Conservation (phyloP, 768 basidiomycete genomes). For the Phlegmacium glaucopus region DNA sequence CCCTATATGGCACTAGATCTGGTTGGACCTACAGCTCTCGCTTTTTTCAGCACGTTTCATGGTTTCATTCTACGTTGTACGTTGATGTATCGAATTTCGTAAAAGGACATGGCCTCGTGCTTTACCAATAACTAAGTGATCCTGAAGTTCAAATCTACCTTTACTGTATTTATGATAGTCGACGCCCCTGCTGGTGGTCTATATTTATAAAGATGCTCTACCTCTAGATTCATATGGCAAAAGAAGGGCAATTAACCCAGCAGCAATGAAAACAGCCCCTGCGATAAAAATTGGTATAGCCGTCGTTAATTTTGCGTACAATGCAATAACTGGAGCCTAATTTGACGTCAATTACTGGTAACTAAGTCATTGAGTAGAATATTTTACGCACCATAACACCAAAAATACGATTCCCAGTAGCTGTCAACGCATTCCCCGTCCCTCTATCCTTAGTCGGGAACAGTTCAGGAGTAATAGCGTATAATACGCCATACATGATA, state of each 20-base stretch:
- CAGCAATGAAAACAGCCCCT: slow-evolving; percentile 59
- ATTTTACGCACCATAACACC: slow-evolving; percentile 58
- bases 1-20: no score
- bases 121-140: no score
- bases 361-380: background rate
- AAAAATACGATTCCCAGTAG: slow-evolving; percentile 65
- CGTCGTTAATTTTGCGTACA: slow-evolving; percentile 60
- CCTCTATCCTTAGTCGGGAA: slow-evolving; percentile 74
- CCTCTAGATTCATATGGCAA: slow-evolving; percentile 72
- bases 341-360: background rate
- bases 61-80: no score
- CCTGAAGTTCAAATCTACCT: no score
- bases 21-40: no score
- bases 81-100: no score
- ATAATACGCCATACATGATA: slow-evolving; percentile 77
- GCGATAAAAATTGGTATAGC: slow-evolving; percentile 71
- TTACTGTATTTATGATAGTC: no score
- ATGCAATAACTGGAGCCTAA: slow-evolving; percentile 65
- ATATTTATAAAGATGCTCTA: slow-evolving; percentile 52
- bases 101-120: no score
- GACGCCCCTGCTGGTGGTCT: no score
- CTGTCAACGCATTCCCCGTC: slow-evolving; percentile 66
- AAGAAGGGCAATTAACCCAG: slow-evolving; percentile 54
- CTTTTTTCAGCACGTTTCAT: no score
- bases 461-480: slow-evolving; percentile 66